Evolutionary conservation across 306 rosid genomes (phyloP).

Genomic region (Myrica gale): DNA sequence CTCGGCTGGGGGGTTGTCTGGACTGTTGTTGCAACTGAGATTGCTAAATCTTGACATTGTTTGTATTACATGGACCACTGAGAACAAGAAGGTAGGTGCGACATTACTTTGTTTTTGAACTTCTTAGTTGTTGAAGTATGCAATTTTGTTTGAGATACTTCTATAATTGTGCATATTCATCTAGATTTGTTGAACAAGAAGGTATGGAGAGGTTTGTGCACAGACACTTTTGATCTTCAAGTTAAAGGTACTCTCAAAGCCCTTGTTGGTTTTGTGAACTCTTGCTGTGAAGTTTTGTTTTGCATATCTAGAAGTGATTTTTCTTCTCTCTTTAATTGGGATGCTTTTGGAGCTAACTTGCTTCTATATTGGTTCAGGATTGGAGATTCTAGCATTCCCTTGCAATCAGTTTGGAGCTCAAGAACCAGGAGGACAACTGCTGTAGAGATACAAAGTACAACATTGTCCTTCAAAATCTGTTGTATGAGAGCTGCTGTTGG

Average conservation of each 20-base stretch:
- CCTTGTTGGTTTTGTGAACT: neutral
- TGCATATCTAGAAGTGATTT: neutral
- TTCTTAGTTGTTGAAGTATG: neutral
- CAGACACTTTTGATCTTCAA: too few relatives aligned
- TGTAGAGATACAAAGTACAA: neutral
- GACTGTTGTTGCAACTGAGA: neutral
- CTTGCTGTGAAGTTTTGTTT: neutral
- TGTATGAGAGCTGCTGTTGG: too few relatives aligned
- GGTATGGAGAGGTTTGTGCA: too few relatives aligned
- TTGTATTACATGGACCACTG: too few relatives aligned
- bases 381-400: slow-evolving; percentile 94
- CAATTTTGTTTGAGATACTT: slow-evolving; percentile 5
- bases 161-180: neutral
- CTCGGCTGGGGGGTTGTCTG: neutral
- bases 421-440: slow-evolving; percentile 78
- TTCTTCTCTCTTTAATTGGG: slow-evolving; percentile 6
- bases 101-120: neutral
- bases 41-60: neutral
- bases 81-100: slow-evolving; percentile 18
- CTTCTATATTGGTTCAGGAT: slow-evolving; percentile 39
- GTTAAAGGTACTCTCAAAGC: too few relatives aligned
- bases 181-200: too few relatives aligned
- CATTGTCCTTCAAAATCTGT: neutral
- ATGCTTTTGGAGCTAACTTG: neutral
- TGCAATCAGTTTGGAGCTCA: slow-evolving; percentile 98